Percentiles rank a stretch among this genome's conserved stretches.
Evolutionary conservation across 371 early-diverging fungal species (phyloP).

Genomic region (Catenaria anguillulae): DNA sequence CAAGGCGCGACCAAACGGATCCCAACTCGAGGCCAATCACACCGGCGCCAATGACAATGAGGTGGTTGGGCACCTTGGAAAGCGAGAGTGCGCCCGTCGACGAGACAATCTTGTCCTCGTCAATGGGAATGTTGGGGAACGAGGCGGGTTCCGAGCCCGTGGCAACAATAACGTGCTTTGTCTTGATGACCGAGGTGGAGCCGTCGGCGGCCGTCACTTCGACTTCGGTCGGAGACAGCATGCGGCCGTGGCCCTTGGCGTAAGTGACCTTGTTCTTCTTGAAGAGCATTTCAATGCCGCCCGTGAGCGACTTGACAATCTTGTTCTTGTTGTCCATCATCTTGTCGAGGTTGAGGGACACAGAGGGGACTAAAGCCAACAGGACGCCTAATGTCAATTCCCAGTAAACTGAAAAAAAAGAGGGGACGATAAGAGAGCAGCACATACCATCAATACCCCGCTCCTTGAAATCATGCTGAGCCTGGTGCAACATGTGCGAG

Average conservation of each 20-base stretch:
- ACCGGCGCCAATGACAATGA: constrained; percentile 97
- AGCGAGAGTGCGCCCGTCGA: constrained; percentile 94
- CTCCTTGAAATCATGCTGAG: constrained; percentile 74
- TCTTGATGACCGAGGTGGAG: constrained; percentile 41
- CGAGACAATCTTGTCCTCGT: constrained; percentile 89
- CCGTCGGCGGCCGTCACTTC: constrained; percentile 71
- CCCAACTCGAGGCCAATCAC: constrained; percentile 97
- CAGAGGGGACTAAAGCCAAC: too few species aligned
- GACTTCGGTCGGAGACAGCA: constrained; percentile 61
- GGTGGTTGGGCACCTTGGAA: constrained; percentile 84
- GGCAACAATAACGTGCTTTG: constrained; percentile 94
- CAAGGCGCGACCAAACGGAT: constrained; percentile 92
- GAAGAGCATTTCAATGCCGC: constrained; percentile 86
- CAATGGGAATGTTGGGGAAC: constrained; percentile 81
- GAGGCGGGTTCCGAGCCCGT: constrained; percentile 90
- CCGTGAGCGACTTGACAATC: constrained; percentile 74
- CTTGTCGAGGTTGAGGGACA: constrained; percentile 65
- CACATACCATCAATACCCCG: constrained; percentile 92
- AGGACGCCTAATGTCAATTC: too few species aligned
- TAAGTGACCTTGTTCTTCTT: constrained; percentile 78
- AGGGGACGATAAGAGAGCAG: too few species aligned
- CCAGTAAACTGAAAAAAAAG: too few species aligned
- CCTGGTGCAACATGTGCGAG: constrained; percentile 89
- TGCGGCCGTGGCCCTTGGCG: constrained; percentile 77
- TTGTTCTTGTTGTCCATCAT: constrained; percentile 87